phyloP scores from a whole-genome alignment of 768 basidiomycete species.

The Boletus reticuloceps region DNA sequence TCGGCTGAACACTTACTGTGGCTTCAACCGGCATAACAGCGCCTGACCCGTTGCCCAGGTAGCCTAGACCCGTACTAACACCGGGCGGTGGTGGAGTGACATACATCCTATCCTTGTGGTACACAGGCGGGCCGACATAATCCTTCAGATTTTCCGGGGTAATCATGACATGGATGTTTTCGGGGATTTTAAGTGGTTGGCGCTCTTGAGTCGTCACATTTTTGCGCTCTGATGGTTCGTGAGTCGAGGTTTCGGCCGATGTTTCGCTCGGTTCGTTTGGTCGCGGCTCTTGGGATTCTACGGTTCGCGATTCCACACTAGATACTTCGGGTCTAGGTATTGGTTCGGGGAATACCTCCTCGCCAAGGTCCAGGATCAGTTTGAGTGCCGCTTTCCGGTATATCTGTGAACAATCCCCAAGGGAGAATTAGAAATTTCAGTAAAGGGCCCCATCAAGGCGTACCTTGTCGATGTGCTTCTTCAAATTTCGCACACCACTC shows the following conservation, averaged over 20 bases:
- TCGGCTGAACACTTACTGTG: constrained; percentile 51
- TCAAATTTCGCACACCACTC: constrained; percentile 93
- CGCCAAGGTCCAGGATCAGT: constrained; percentile 87
- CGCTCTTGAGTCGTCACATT: constrained; percentile 75
- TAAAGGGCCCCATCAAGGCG: neutral
- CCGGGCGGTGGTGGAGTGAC: constrained; percentile 78
- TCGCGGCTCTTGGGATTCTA: constrained; percentile 52
- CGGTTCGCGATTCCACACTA: constrained; percentile 31
- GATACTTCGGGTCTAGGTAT: constrained; percentile 17
- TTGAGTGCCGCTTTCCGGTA: constrained; percentile 95
- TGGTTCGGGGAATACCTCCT: constrained; percentile 80
- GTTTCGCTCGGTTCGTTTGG: constrained; percentile 35
- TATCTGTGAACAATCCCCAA: constrained; percentile 50
- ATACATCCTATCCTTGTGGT: constrained; percentile 94
- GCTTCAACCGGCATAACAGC: constrained; percentile 98
- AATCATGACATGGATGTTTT: constrained; percentile 74
- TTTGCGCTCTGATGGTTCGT: constrained; percentile 38
- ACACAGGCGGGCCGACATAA: constrained; percentile 94
- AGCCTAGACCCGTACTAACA: constrained; percentile 93
- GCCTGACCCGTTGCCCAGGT: constrained; percentile 94
- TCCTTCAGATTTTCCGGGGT: constrained; percentile 88
- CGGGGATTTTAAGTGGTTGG: constrained; percentile 78
- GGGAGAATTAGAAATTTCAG: neutral
- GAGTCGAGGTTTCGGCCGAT: constrained; percentile 13
- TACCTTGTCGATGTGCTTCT: constrained; percentile 99